phyloP scores from a whole-genome alignment of 1,139 yeast species.

The Hanseniaspora sp. region DNA sequence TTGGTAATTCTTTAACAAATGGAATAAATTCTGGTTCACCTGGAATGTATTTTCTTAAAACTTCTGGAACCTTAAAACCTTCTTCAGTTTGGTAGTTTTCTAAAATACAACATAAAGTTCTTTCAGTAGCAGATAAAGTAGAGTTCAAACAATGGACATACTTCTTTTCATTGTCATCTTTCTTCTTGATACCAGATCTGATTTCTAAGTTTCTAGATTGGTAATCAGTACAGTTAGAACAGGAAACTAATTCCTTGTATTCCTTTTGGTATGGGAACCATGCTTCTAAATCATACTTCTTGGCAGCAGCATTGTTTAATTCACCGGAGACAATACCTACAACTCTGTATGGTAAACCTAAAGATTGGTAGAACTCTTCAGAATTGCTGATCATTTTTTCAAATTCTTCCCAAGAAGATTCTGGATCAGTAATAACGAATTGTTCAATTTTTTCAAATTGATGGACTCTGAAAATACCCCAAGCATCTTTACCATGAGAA shows the following conservation, averaged over 20 bases:
- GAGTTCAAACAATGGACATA: conserved; percentile 98
- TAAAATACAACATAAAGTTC: conserved; percentile 91
- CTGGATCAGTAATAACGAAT: conserved; percentile 91
- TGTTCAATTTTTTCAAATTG: conserved; percentile 98
- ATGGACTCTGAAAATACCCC: conserved; percentile 99
- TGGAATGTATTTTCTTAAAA: conserved; percentile 87
- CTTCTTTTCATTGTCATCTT: conserved; percentile 90
- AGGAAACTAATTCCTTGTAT: conserved; percentile 94
- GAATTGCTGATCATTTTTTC: conserved; percentile 85
- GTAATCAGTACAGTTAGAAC: conserved; percentile 98
- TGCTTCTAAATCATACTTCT: conserved; percentile 96
- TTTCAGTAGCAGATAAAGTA: conserved; percentile 93
- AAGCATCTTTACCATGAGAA: conserved; percentile 97
- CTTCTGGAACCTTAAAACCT: conserved; percentile 88
- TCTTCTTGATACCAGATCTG: conserved; percentile 95
- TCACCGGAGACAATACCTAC: conserved; percentile 98
- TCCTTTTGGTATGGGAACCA: conserved; percentile 99
- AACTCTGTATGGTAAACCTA: conserved; percentile 89
- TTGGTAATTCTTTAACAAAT: conserved; percentile 79
- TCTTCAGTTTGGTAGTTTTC: conserved; percentile 97
- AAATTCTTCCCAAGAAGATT: conserved; percentile 94
- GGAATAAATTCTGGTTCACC: conserved; percentile 98
- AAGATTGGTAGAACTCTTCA: conserved; percentile 86
- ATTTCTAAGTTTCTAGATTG: conserved; percentile 97
- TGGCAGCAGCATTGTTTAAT: conserved; percentile 97